phyloP scores from a whole-genome alignment of 257 asterid species.

The Solanum gracilifrons region DNA sequence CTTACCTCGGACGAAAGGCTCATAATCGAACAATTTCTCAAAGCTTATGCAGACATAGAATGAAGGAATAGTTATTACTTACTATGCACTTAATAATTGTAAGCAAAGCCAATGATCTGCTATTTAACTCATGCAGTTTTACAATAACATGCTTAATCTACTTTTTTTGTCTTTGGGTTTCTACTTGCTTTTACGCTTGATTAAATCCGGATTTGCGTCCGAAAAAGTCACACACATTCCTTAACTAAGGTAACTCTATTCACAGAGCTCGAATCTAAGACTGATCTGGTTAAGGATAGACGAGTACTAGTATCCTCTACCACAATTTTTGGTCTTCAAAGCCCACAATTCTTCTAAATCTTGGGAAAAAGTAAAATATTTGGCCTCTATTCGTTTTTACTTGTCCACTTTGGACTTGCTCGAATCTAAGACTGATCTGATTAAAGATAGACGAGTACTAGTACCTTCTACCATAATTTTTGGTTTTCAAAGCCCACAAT shows the following conservation, averaged over 20 bases:
- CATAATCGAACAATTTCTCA: slow-evolving; percentile 48
- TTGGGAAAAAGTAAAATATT: not conserved
- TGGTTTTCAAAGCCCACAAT: not conserved
- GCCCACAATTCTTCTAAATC: not conserved
- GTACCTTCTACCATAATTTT: not conserved
- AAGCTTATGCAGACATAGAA: slow-evolving; percentile 43
- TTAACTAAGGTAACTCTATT: not conserved
- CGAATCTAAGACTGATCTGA: too few species aligned
- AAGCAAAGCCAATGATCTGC: not conserved
- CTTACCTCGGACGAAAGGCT: slow-evolving; percentile 52
- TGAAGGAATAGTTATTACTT: slow-evolving; percentile 1
- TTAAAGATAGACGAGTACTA: not conserved
- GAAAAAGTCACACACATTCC: not conserved
- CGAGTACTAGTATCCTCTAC: not conserved
- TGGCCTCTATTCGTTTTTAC: not conserved
- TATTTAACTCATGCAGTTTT: not conserved
- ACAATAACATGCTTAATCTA: not conserved
- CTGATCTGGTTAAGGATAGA: not conserved
- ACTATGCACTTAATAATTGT: not conserved
- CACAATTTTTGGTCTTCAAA: not conserved
- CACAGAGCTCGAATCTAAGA: accelerated
- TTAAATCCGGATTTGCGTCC: not conserved
- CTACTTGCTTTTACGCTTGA: not conserved
- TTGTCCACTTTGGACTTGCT: not conserved
- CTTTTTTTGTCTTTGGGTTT: not conserved